Conservation (phyloP, 176 grass and related monocot genomes). For the Avena eriantha region DNA sequence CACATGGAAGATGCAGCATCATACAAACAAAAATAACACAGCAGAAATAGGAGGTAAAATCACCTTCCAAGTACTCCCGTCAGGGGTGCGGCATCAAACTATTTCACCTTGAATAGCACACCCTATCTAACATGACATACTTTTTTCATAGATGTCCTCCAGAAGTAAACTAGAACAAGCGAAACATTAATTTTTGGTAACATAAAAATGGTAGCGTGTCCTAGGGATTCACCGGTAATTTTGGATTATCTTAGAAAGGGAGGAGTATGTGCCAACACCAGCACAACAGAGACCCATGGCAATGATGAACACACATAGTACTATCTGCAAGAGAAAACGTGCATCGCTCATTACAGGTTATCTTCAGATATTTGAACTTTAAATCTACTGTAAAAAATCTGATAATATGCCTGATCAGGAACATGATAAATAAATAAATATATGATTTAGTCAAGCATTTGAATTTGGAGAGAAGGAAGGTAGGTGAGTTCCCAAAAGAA, state of each 20-base stretch:
- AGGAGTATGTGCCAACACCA: constrained; percentile 61
- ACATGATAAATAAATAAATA: not conserved
- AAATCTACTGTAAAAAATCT: not conserved
- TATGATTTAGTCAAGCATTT: not conserved
- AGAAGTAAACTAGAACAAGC: not conserved
- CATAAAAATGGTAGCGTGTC: not conserved
- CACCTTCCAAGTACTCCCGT: not conserved
- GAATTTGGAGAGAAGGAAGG: not conserved
- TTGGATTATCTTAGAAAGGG: constrained; percentile 64
- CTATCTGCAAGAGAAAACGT: constrained; percentile 36
- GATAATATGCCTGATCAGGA: constrained; percentile 6
- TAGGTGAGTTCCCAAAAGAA: not conserved
- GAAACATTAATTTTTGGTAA: not conserved
- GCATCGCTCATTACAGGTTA: not conserved
- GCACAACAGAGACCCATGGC: constrained; percentile 46
- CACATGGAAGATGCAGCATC: not conserved
- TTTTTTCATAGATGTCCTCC: not conserved
- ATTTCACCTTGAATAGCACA: not conserved
- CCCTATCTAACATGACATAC: not conserved
- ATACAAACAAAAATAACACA: not conserved
- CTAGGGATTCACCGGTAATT: constrained; percentile 42
- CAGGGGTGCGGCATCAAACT: not conserved
- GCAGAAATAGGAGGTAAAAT: not conserved
- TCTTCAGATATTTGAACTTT: not conserved
- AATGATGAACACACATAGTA: constrained; percentile 60